Conservation (phyloP, 192 early-diverging fungal genomes). For the Helicostylum pulchrum region DNA sequence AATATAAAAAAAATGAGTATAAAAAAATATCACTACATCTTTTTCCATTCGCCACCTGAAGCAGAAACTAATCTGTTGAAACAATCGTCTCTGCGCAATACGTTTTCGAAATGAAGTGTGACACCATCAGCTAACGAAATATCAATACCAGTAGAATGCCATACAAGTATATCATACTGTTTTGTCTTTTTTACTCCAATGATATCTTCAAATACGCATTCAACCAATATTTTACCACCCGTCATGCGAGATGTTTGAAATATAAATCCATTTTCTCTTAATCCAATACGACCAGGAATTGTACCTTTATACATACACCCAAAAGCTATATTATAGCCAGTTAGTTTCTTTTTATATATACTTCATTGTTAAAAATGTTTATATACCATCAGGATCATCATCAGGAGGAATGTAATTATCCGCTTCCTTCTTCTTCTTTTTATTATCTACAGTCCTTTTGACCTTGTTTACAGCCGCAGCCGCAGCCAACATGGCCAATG, state of each 20-base stretch:
- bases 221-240: slow-evolving; percentile 20
- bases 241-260: slow-evolving; percentile 26
- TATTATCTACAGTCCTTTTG: slow-evolving; percentile 2
- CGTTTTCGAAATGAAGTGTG: slow-evolving; percentile 27
- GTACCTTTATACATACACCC: slow-evolving; percentile 19
- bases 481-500: slow-evolving; percentile 7
- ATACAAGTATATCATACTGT: slow-evolving; percentile 23
- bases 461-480: slow-evolving; percentile 11
- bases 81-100: slow-evolving; percentile 28
- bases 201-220: slow-evolving; percentile 21
- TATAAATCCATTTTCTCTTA: not conserved
- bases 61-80: slow-evolving; percentile 24
- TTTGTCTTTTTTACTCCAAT: slow-evolving; percentile 29
- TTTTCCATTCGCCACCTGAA: slow-evolving; percentile 19
- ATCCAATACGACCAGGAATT: slow-evolving; percentile 19
- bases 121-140: slow-evolving; percentile 14
- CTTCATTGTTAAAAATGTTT: not conserved
- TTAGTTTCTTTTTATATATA: not conserved
- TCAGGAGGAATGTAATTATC: not conserved
- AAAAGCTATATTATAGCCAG: not conserved
- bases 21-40: slow-evolving; percentile 3
- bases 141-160: slow-evolving; percentile 29
- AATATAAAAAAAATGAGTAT: not conserved
- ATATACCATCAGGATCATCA: slow-evolving; percentile 1
- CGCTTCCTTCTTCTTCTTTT: not conserved